Conservation (phyloP, 2,329 filamentous ascomycete species). For the Epichloe brachyelytri region DNA sequence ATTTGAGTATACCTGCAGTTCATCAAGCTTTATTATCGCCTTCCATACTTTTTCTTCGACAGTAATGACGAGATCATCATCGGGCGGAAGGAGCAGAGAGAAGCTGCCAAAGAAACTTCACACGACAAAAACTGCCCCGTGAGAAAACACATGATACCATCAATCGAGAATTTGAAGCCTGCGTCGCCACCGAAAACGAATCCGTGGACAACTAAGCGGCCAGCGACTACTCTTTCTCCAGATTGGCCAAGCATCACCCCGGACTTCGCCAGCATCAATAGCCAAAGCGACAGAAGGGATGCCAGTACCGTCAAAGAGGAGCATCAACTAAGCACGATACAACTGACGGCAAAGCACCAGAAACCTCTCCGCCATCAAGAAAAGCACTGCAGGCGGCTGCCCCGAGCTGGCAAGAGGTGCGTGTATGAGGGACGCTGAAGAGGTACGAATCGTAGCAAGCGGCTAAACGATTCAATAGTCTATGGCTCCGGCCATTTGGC, state of each 20-base stretch:
- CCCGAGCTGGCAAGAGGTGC: conserved; percentile 15
- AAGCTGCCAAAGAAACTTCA: conserved; percentile 10
- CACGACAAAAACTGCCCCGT: conserved; percentile 12
- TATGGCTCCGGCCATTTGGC: conserved; percentile 20
- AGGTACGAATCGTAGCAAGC: background rate
- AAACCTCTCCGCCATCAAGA: conserved; percentile 6
- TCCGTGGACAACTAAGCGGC: conserved; percentile 15
- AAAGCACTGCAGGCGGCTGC: conserved; percentile 16
- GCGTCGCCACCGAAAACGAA: conserved; percentile 22
- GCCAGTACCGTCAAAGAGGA: background rate
- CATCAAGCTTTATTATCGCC: background rate
- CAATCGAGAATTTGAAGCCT: conserved; percentile 13
- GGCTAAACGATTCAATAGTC: conserved; percentile 9
- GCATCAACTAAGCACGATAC: background rate
- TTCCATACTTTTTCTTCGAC: background rate
- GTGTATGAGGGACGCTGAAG: background rate
- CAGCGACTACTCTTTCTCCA: background rate
- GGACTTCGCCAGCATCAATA: background rate
- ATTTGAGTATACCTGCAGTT: background rate
- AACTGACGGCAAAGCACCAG: background rate
- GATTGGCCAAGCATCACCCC: conserved; percentile 2
- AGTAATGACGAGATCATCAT: background rate
- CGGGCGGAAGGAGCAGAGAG: background rate
- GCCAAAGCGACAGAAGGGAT: background rate
- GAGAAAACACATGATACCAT: background rate